A percentile compares a stretch with the other conserved stretches of the same genome.
phyloP scores from a whole-genome alignment of 2,329 filamentous ascomycete genomes.

The Trichocomaceae sp. region DNA sequence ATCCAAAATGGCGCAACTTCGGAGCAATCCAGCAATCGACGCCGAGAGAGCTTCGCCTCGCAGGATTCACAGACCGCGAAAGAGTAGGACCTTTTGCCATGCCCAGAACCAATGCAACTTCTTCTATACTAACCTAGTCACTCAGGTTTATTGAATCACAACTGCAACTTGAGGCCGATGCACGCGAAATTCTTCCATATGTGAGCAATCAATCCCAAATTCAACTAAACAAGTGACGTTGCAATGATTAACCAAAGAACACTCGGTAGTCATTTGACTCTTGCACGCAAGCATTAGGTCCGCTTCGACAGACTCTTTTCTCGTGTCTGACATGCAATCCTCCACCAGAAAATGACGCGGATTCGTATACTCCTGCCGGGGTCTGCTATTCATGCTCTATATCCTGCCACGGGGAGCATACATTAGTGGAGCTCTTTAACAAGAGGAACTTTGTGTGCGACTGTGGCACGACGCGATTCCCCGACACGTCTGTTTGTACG shows the following conservation, averaged over 20 bases:
- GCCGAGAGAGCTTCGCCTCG: conserved; percentile 40
- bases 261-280: conserved; percentile 72
- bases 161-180: conserved; percentile 86
- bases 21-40: conserved; percentile 15
- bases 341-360: conserved; percentile 56
- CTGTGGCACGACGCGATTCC: conserved; percentile 80
- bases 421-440: conserved; percentile 87
- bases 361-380: conserved; percentile 66
- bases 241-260: not conserved
- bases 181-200: conserved; percentile 89
- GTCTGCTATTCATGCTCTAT: conserved; percentile 97
- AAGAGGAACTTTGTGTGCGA: conserved; percentile 96
- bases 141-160: conserved; percentile 78
- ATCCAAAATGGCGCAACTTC: conserved; percentile 8
- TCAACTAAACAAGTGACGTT: not conserved
- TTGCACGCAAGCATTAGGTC: conserved; percentile 84
- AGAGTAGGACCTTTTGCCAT: conserved; percentile 44
- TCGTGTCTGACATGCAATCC: conserved; percentile 93
- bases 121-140: conserved; percentile 15
- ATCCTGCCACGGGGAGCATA: conserved; percentile 92
- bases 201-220: conserved; percentile 45
- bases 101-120: not conserved
- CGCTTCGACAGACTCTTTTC: conserved; percentile 81
- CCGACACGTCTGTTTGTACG: conserved; percentile 63
- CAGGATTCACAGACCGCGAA: conserved; percentile 65